A percentile compares a stretch with the other conserved stretches of the same genome.
Evolutionary conservation across 1,139 yeast genomes (phyloP).

Genomic region (Arxiozyma heterogenica): DNA sequence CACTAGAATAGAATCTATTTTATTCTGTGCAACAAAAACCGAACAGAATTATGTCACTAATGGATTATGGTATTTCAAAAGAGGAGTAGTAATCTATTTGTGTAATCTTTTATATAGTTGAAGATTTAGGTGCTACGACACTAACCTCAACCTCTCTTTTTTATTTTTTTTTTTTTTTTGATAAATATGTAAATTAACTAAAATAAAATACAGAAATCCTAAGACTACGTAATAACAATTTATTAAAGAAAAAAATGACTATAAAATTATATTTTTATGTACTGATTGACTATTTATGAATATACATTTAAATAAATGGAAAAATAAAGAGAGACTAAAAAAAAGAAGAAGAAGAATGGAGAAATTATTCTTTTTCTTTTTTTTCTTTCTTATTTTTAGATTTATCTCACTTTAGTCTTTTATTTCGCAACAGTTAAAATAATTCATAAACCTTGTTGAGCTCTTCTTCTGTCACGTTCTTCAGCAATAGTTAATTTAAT

Average conservation of each 20-base stretch:
- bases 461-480: conserved; percentile 99
- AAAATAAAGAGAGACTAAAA: not conserved
- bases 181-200: too few species aligned
- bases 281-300: not conserved
- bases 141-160: too few species aligned
- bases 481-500: conserved; percentile 94
- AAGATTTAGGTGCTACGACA: not conserved
- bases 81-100: too few species aligned
- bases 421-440: not conserved
- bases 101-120: not conserved
- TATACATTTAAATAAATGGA: not conserved
- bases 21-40: not conserved
- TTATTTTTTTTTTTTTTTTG: too few species aligned
- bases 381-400: too few species aligned
- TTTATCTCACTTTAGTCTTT: not conserved
- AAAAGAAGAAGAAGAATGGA: not conserved
- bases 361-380: too few species aligned
- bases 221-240: not conserved
- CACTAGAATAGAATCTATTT: not conserved
- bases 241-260: not conserved
- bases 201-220: not conserved
- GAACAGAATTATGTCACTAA: too few species aligned
- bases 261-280: too few species aligned
- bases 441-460: conserved; percentile 41
- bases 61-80: not conserved